Conservation (phyloP, 1,284 basidiomycete species). For the Fistulinella cinereoalba region DNA sequence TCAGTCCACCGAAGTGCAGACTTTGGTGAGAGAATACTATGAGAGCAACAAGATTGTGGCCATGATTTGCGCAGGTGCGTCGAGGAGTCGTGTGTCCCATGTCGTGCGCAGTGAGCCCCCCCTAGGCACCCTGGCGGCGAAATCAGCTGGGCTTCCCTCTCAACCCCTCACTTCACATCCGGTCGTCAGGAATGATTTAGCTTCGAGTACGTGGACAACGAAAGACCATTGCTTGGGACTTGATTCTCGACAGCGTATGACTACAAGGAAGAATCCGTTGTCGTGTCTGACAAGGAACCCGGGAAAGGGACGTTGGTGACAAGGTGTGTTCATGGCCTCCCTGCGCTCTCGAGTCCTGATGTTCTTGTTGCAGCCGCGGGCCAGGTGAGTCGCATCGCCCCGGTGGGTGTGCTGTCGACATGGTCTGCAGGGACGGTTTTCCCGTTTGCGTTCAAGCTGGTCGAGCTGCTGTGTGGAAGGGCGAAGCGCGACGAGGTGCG, state of each 20-base stretch:
- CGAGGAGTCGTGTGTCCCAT: background rate
- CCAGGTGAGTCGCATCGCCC: conserved; percentile 50
- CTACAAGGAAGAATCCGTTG: conserved; percentile 77
- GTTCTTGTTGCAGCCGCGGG: conserved; percentile 60
- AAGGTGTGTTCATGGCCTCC: conserved; percentile 44
- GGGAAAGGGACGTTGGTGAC: conserved; percentile 64
- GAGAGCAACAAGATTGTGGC: conserved; percentile 63
- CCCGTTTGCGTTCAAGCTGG: conserved; percentile 70
- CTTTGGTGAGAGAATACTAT: conserved; percentile 62
- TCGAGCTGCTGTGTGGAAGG: conserved; percentile 65
- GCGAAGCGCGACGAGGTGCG: conserved; percentile 66
- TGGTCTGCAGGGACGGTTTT: conserved; percentile 62
- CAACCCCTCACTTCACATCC: conserved; percentile 81
- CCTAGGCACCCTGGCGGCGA: conserved; percentile 66
- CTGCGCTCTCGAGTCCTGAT: conserved; percentile 2
- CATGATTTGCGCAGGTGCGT: conserved; percentile 79
- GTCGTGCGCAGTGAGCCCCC: background rate
- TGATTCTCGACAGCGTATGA: conserved; percentile 55
- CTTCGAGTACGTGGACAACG: conserved; percentile 43
- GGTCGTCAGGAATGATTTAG: conserved; percentile 62
- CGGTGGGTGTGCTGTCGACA: background rate
- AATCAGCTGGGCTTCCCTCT: conserved; percentile 58
- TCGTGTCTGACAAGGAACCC: conserved; percentile 47
- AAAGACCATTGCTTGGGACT: background rate
- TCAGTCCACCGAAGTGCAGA: conserved; percentile 56